phyloP scores from a whole-genome alignment of 2,329 filamentous ascomycete species.

The Claviceps citrina region DNA sequence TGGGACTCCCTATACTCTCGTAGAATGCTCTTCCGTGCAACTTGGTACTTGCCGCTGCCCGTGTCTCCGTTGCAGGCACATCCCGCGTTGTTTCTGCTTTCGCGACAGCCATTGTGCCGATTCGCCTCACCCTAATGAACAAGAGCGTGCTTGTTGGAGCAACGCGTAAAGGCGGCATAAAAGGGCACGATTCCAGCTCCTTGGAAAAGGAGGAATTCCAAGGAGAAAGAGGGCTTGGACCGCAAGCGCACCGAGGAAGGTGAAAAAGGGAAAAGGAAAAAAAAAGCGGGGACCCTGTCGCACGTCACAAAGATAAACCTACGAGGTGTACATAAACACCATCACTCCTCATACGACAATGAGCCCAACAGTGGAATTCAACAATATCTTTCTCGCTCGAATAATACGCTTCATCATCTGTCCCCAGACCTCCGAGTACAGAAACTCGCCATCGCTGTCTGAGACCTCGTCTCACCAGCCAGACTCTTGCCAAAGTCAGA shows the following conservation, averaged over 20 bases:
- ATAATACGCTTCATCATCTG: constrained; percentile 1
- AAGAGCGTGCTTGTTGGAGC: neutral
- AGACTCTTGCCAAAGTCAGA: neutral
- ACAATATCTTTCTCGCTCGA: constrained; percentile 1
- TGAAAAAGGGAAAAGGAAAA: neutral
- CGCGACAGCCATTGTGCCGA: constrained; percentile 20
- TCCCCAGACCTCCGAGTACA: neutral
- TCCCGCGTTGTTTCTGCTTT: constrained; percentile 9
- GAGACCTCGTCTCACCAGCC: neutral
- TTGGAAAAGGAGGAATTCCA: too few species aligned
- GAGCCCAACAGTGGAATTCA: neutral
- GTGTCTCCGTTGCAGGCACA: constrained; percentile 6
- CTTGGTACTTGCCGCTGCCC: constrained; percentile 36
- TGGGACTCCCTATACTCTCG: constrained; percentile 83
- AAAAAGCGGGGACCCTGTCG: neutral
- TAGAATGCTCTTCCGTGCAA: constrained; percentile 82
- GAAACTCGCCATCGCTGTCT: constrained; percentile 3
- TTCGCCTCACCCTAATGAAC: constrained; percentile 7
- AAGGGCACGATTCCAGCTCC: neutral
- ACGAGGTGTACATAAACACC: too few species aligned
- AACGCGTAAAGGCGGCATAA: constrained; percentile 1
- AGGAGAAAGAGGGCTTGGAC: too few species aligned
- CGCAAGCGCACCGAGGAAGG: too few species aligned
- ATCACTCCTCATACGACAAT: too few species aligned
- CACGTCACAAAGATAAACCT: too few species aligned